Evolutionary conservation across 495 filamentous ascomycete genomes (phyloP).

Genomic region (Trichocladium antarcticum): DNA sequence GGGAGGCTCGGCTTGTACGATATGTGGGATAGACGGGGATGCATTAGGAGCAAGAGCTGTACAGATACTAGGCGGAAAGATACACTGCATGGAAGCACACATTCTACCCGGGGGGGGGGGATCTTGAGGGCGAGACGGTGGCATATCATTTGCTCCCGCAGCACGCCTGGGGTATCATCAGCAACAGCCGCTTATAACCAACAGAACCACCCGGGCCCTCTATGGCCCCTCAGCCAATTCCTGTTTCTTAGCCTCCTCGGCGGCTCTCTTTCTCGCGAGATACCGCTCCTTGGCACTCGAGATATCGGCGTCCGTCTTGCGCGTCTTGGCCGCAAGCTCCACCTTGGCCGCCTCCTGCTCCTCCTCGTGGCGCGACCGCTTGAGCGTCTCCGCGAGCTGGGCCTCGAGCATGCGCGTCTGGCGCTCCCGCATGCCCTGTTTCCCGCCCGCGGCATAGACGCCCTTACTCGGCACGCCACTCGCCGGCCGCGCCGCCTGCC

Average conservation of each 20-base stretch:
- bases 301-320: slow-evolving; percentile 68
- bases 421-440: slow-evolving; percentile 59
- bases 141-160: no score
- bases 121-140: background rate
- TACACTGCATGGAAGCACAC: background rate
- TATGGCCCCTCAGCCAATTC: slow-evolving; percentile 18
- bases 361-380: slow-evolving; percentile 62
- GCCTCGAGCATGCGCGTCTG: slow-evolving; percentile 82
- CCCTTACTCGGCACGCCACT: slow-evolving; percentile 31
- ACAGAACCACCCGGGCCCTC: background rate
- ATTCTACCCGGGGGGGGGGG: no score
- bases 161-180: background rate
- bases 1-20: background rate
- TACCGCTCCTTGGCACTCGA: slow-evolving; percentile 80
- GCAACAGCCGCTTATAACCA: background rate
- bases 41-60: background rate
- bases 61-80: background rate
- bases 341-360: slow-evolving; percentile 56
- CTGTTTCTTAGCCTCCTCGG: slow-evolving; percentile 55
- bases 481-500: slow-evolving; percentile 23
- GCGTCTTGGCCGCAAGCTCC: slow-evolving; percentile 60
- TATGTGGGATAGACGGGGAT: background rate
- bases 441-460: slow-evolving; percentile 40
- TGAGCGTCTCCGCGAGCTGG: slow-evolving; percentile 64
- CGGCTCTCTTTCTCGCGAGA: slow-evolving; percentile 69